A percentile compares a stretch with the other conserved stretches of the same genome.
Evolutionary conservation across 2,329 filamentous ascomycete genomes (phyloP).

Genomic region (Nigrograna mackinnonii): DNA sequence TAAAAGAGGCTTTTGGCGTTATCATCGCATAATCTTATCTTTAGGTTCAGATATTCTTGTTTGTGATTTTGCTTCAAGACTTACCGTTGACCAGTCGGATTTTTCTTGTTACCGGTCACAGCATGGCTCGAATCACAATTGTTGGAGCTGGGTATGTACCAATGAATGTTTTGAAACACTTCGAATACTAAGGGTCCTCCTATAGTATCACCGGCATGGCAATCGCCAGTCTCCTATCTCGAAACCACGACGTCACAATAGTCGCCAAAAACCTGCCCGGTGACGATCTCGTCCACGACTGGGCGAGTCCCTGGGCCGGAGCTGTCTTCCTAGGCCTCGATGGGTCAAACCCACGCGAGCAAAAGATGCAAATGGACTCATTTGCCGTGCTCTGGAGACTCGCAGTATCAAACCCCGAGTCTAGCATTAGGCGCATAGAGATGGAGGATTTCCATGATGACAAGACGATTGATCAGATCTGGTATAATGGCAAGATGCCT

Average conservation of each 20-base stretch:
- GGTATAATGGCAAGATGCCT: conserved; percentile 10
- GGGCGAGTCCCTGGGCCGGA: conserved; percentile 41
- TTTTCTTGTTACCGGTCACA: too few relatives aligned
- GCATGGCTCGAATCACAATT: conserved; percentile 11
- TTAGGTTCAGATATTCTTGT: too few relatives aligned
- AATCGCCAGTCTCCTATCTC: conserved; percentile 27
- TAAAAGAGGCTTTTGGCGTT: too few relatives aligned
- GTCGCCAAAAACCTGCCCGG: conserved; percentile 36
- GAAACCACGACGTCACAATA: conserved; percentile 33
- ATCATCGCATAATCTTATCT: too few relatives aligned
- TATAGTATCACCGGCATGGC: conserved; percentile 23
- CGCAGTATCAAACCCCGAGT: conserved; percentile 10
- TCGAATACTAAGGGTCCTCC: neutral
- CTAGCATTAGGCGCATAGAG: conserved; percentile 13
- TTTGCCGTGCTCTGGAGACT: conserved; percentile 13
- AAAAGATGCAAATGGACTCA: conserved; percentile 28
- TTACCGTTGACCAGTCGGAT: too few relatives aligned
- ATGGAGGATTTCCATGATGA: conserved; percentile 13
- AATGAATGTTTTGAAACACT: neutral
- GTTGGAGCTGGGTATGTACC: conserved; percentile 10
- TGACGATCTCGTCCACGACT: conserved; percentile 23
- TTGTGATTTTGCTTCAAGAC: too few relatives aligned
- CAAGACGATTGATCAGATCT: conserved; percentile 7
- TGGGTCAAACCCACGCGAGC: conserved; percentile 13
- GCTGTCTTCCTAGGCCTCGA: conserved; percentile 29